Evolutionary conservation across 352 stramenopile genomes (phyloP), one percentile per base, ranked within the genome.

Genomic region (Albugo candida): DNA sequence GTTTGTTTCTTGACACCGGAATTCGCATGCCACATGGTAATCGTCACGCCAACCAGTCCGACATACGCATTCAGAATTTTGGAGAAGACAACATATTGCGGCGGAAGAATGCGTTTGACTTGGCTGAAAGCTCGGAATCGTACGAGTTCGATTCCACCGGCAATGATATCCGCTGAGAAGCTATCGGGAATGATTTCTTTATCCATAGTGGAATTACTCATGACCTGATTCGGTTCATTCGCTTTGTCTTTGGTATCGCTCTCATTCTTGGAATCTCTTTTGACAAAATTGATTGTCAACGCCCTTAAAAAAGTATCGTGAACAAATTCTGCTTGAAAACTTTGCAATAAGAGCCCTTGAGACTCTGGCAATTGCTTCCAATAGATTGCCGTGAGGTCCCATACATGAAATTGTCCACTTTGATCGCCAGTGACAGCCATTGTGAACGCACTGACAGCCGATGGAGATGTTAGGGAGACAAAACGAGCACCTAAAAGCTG

Each of bases 341-440:
- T 31, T 31, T 31, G 24, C 24, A 31, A 31, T 3, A 31, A n/a
- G 58, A 61, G 14, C 63, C 54, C 14, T 62, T 64, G 11, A 72
- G 55, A 24, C 66, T 80, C 2, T 64, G 61, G 11, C 3, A 31
- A 31, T 31, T 31, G 24, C 24, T 31, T 31, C 24, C 24, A 31
- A 8, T 10, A 31, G 8, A 31, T 31, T 3, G 24, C 8, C 24
- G 60, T 68, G 52, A 92, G 55, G 16, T 87, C 68, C 79, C 79
- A 92, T 19, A 87, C 55, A 45, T 78, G 77, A 47, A 88, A 84
- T 45, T 86, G 65, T 0, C 75, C 79, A 12, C 54, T 64, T 37
- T 71, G 63, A 44, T 92, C 79, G 2, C 74, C 71, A 31, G 73
- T 88, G 8, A 87, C 67, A 1, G 54, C 73, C 13, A 73, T 45